A percentile compares a stretch with the other conserved stretches of the same genome.
Evolutionary conservation across 1,284 basidiomycete genomes (phyloP).

Genomic region (Naganishia liquefaciens): DNA sequence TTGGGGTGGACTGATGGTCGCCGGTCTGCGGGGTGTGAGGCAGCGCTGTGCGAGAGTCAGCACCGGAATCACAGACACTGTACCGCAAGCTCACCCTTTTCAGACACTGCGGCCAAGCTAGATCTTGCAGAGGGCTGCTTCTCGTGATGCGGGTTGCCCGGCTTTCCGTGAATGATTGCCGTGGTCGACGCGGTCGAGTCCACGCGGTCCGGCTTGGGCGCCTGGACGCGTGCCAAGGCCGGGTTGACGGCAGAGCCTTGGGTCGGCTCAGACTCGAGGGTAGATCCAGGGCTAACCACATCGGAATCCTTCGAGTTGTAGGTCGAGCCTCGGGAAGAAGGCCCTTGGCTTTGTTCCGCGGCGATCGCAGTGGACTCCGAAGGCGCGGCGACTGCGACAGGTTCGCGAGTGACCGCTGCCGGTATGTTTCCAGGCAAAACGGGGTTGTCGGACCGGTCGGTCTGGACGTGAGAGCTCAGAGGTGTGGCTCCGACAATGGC

Average conservation of each 20-base stretch:
- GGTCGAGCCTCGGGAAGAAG: not conserved
- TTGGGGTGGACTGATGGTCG: constrained; percentile 1
- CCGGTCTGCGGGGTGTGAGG: constrained; percentile 8
- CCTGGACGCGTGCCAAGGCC: constrained; percentile 15
- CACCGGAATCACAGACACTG: not conserved
- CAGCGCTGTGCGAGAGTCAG: constrained; percentile 4
- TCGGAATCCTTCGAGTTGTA: constrained; percentile 2
- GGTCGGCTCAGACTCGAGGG: constrained; percentile 7
- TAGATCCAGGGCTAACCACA: constrained; percentile 6
- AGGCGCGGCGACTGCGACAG: constrained; percentile 19
- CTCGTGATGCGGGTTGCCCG: constrained; percentile 39
- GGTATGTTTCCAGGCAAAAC: constrained; percentile 19
- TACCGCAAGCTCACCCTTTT: constrained; percentile 20
- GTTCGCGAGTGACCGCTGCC: constrained; percentile 17
- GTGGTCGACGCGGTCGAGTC: constrained; percentile 45
- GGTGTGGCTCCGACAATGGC: constrained; percentile 21
- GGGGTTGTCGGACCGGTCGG: constrained; percentile 7
- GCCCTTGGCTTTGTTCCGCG: constrained; percentile 2
- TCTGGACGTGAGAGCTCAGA: constrained; percentile 17
- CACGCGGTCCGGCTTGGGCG: constrained; percentile 40
- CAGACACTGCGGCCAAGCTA: constrained; percentile 7
- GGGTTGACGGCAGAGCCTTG: constrained; percentile 5
- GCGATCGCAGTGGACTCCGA: not conserved
- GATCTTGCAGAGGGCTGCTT: constrained; percentile 9
- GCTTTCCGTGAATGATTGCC: constrained; percentile 47